A percentile compares a stretch with the other conserved stretches of the same genome.
phyloP scores from a whole-genome alignment of 1,139 yeast species.

The Komagataea norvegica region DNA sequence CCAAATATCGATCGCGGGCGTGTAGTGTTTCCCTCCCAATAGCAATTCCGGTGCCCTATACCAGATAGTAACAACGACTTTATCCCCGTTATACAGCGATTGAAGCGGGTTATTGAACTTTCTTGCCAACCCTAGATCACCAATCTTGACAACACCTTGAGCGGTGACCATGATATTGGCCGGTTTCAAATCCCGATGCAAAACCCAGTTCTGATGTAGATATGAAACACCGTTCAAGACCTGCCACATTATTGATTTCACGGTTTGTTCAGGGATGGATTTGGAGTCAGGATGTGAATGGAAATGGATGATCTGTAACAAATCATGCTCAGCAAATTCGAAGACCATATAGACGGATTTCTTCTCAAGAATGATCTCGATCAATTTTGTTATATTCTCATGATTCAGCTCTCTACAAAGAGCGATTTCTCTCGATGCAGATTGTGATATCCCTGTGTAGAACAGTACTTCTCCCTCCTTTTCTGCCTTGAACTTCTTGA shows the following conservation, averaged over 20 bases:
- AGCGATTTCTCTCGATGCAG: slow-evolving; percentile 96
- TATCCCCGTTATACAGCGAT: slow-evolving; percentile 87
- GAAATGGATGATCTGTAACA: slow-evolving; percentile 86
- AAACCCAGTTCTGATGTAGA: slow-evolving; percentile 91
- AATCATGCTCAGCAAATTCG: slow-evolving; percentile 93
- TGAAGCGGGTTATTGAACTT: slow-evolving; percentile 86
- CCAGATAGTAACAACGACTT: slow-evolving; percentile 98
- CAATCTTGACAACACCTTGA: slow-evolving; percentile 87
- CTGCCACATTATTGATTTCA: slow-evolving; percentile 88
- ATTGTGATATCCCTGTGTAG: slow-evolving; percentile 93
- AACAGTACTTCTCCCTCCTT: slow-evolving; percentile 86
- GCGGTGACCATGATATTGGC: slow-evolving; percentile 96
- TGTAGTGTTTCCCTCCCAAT: slow-evolving; percentile 87
- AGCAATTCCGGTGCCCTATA: slow-evolving; percentile 93
- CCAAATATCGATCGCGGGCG: slow-evolving; percentile 95
- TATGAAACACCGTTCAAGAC: slow-evolving; percentile 86
- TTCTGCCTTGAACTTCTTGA: slow-evolving; percentile 92
- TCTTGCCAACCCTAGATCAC: slow-evolving; percentile 92
- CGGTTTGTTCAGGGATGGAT: slow-evolving; percentile 69
- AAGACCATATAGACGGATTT: slow-evolving; percentile 92
- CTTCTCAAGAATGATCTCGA: slow-evolving; percentile 84
- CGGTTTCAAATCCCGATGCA: slow-evolving; percentile 94
- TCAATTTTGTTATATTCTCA: slow-evolving; percentile 70
- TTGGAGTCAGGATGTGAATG: slow-evolving; percentile 87
- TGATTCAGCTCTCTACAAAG: slow-evolving; percentile 83